phyloP scores from a whole-genome alignment of 805 yeast genomes.

The Cyberlindnera amylophila region DNA sequence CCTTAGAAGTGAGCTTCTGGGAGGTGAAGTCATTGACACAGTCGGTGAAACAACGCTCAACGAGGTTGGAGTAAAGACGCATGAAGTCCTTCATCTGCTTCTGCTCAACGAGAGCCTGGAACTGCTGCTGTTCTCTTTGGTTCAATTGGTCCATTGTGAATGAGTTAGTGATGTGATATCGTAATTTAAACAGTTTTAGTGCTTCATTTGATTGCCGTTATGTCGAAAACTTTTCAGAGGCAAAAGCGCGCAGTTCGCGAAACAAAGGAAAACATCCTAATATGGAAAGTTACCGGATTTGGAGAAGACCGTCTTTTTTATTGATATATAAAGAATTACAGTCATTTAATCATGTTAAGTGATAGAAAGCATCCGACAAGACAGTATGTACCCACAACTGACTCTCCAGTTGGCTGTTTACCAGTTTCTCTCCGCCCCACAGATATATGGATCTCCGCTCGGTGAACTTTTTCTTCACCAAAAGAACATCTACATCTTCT shows the following conservation, averaged over 20 bases:
- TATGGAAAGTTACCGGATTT: not conserved
- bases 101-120: conserved; percentile 91
- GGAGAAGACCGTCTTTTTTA: no score
- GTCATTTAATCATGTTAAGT: no score
- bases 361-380: no score
- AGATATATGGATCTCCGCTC: no score
- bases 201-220: not conserved
- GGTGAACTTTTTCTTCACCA: no score
- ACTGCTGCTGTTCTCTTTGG: conserved; percentile 93
- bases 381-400: no score
- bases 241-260: not conserved
- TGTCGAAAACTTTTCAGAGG: conserved; percentile 9
- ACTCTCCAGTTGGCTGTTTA: no score
- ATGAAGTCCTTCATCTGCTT: conserved; percentile 99
- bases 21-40: conserved; percentile 99
- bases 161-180: not conserved
- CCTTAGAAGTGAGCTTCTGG: conserved; percentile 77
- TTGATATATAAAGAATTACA: no score
- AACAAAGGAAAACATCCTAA: conserved; percentile 1
- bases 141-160: conserved; percentile 85
- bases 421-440: no score
- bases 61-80: conserved; percentile 92
- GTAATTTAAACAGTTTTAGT: not conserved
- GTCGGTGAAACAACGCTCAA: conserved; percentile 94
- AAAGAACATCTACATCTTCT: no score